Base-by-base conservation (phyloP, 495 filamentous ascomycete genomes). In the Aspergillus affinis region DNA sequence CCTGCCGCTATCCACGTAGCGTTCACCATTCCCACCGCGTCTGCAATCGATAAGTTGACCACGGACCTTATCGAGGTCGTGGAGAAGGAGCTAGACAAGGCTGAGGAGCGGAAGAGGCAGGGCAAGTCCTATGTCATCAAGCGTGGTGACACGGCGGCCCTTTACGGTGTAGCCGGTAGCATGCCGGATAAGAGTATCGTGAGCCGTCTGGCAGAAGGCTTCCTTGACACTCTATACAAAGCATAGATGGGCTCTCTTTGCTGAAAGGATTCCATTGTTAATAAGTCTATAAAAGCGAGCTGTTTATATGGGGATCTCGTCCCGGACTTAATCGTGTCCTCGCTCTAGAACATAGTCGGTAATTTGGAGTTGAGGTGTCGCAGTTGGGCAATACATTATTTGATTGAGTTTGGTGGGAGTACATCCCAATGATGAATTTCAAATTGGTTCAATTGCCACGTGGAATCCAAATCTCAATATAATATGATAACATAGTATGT, bases 1-100 rank as follows among this genome's bases (percentile, higher is more conserved):
- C 94, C 94, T 8, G 84, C 95, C 0, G 95, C 91, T n/a, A 90
- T 99, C 20, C 94, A 99, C 73, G 88, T 97, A 26, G 94, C 94
- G n/a, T 90, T 97, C 51, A 98, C 95, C 2, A 65, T 92, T 65
- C 94, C 93, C 13, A 88, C 96, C n/a, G 86, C 88, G 9, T 87
- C 86, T 44, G 92, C 88, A 62, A 76, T 82, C 15, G 91, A 97
- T 60, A 81, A 81, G 69, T 82, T 99, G 23, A 84, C 92, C 36
- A 74, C 68, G 19, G 95, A 99, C 73, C 68, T 98, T 23, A 82
- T 88, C 67, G 86, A 80, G 45, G 90, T 91, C 41, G 83, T 97
- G 19, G 88, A 92, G 65, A 86, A 80, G 53, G 90, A 95, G 67
- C 82, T 90, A 59, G 85, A 81, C 56, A 82, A 80, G 69, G 89